Evolutionary conservation across 2,329 filamentous ascomycete species (phyloP).

Genomic region (Colletotrichum sp.): DNA sequence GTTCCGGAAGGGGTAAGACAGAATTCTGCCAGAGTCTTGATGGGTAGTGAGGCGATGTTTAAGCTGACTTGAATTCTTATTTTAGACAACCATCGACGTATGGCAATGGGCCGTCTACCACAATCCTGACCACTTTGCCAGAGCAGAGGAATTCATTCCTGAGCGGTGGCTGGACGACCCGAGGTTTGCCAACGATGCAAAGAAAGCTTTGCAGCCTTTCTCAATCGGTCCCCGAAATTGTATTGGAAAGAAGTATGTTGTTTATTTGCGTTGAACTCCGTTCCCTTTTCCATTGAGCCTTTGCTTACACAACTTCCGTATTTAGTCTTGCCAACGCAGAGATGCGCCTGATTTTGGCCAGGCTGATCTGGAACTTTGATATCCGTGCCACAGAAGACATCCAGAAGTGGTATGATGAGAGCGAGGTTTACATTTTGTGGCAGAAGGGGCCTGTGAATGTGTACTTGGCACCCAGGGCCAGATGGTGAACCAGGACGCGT

Average conservation of each 20-base stretch:
- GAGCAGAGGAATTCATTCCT: background rate
- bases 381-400: background rate
- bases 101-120: background rate
- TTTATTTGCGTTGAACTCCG: background rate
- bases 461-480: background rate
- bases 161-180: background rate
- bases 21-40: background rate
- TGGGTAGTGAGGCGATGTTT: rapidly evolving
- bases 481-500: background rate
- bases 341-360: background rate
- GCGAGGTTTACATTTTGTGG: background rate
- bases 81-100: background rate
- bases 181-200: background rate
- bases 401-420: background rate
- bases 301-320: background rate
- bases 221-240: background rate
- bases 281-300: too few relatives aligned
- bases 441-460: background rate
- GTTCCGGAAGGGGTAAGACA: conserved; percentile 33
- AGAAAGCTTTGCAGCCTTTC: background rate
- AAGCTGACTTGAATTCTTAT: too few relatives aligned
- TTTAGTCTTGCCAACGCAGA: background rate
- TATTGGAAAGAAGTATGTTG: background rate
- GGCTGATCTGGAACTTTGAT: background rate
- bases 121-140: background rate